Base-by-base conservation (phyloP, 192 early-diverging fungal species). In the Diversispora epigaea region DNA sequence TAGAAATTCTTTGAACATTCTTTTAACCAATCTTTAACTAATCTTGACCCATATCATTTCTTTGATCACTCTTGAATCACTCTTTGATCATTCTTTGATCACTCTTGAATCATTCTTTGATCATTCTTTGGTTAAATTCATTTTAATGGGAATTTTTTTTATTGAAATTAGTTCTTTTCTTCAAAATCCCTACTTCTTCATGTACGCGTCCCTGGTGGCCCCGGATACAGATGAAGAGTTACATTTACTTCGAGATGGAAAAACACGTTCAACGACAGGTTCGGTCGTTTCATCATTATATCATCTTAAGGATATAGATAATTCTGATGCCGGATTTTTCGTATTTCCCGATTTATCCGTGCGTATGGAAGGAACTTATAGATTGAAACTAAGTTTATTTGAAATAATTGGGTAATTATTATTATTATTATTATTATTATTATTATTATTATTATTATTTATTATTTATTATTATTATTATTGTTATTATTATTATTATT, bases 321-420 rank as follows among this genome's bases (percentile, higher is more conserved):
- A 91, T 76, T 86, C 86, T 43, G 93, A 95, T 76, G 94, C 95
- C n/a, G 95, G 93, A 1, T 98, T 96, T 77, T 98, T 98, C 87
- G 95, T 98, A 46, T 98, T 98, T 81, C 94, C 96, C 32, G 96
- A 98, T 80, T 83, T 98, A 19, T 94, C 93, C 4, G 94, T 96
- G n/a, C 81, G 96, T 11, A 93, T 94, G 86, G 96, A 98, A 75
- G 96, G 96, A 32, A 87, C 82, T n/a, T 94, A 93, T 75, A 76
- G 89, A 15, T 84, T 95, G 55, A 91, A 88, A 89, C 90, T 98
- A 68, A 93, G 92, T 76, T 78, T 98, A 45, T 98, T 93, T 84
- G 95, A 98, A 78, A 96, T 98, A 76, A 88, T 92, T 63, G 90
- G 88, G 88, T 89, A 88, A 77, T 73, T 73, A 61, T 61, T 39